These are phyloP conservation scores for Pichia rugopelliculosa DNA, from an alignment of 805 yeast genomes.

Conservation along the genomic window DNA sequence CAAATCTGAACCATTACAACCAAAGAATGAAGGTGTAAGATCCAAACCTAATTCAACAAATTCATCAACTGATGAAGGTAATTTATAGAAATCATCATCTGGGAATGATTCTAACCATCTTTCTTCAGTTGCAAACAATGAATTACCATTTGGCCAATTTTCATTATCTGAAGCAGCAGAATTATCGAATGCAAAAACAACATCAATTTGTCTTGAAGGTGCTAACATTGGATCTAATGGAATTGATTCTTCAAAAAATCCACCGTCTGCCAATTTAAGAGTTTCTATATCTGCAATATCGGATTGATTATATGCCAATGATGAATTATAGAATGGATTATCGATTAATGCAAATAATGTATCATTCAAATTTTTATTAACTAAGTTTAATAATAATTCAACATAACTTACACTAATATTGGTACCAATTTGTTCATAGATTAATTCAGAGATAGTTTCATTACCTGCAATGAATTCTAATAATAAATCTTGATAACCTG, in stretches of 20 bases:
- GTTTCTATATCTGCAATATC: conserved; percentile 14
- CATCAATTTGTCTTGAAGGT: conserved; percentile 50
- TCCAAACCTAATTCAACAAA: conserved; percentile 53
- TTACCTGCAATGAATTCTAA: conserved; percentile 12
- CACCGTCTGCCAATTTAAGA: conserved; percentile 25
- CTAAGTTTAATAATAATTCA: conserved; percentile 18
- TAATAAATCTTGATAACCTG: conserved; percentile 12
- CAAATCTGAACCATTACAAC: conserved; percentile 59
- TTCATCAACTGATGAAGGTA: conserved; percentile 51
- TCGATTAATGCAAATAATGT: conserved; percentile 38
- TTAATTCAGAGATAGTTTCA: conserved; percentile 4
- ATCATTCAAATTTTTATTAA: conserved; percentile 40
- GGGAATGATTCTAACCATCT: conserved; percentile 42
- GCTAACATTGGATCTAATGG: conserved; percentile 60
- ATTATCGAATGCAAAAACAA: conserved; percentile 57
- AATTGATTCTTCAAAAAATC: conserved; percentile 41
- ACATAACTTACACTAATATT: conserved; percentile 13
- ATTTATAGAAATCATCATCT: conserved; percentile 59
- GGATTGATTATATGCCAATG: conserved; percentile 26
- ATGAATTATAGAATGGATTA: conserved; percentile 32
- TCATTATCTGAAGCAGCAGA: conserved; percentile 48
- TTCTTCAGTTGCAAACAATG: conserved; percentile 44
- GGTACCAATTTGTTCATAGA: conserved; percentile 14
- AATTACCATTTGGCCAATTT: conserved; percentile 61
- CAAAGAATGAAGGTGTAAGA: conserved; percentile 66